These are phyloP conservation scores for Puccinia horiana DNA, from an alignment of 1,284 basidiomycete genomes.

Conservation along the genomic window DNA sequence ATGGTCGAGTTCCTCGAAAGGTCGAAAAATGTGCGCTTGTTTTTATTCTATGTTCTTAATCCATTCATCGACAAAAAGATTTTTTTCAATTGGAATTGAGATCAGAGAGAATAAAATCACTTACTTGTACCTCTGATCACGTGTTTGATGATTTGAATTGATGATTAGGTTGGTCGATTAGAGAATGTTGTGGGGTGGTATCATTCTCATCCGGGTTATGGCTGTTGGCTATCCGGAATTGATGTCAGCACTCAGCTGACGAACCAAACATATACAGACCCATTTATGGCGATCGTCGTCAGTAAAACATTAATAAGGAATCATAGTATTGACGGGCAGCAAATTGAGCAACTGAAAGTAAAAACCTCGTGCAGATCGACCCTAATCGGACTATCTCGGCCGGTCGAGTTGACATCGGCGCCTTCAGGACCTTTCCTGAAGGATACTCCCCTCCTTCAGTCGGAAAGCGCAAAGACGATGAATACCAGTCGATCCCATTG, in stretches of 20 bases:
- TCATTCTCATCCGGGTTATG: slow-evolving; percentile 95
- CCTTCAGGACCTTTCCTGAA: slow-evolving; percentile 93
- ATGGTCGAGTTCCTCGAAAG: slow-evolving; percentile 90
- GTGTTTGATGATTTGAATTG: not conserved
- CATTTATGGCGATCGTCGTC: slow-evolving; percentile 94
- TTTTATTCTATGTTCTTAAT: slow-evolving; percentile 51
- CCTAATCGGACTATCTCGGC: slow-evolving; percentile 97
- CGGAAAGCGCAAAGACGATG: not conserved
- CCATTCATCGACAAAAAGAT: not conserved
- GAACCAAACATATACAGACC: slow-evolving; percentile 92
- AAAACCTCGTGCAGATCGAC: slow-evolving; percentile 70
- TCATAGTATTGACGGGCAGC: slow-evolving; percentile 6
- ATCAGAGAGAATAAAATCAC: not conserved
- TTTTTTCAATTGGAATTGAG: not conserved
- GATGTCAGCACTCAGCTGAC: slow-evolving; percentile 93
- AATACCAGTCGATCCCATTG: slow-evolving; percentile 58
- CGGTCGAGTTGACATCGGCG: slow-evolving; percentile 96
- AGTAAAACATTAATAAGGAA: slow-evolving; percentile 57
- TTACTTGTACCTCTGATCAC: not conserved
- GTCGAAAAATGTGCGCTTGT: slow-evolving; percentile 68
- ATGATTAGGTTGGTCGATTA: slow-evolving; percentile 69
- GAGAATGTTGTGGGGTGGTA: slow-evolving; percentile 99
- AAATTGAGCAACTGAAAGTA: not conserved
- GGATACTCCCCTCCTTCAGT: slow-evolving; percentile 55
- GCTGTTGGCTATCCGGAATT: slow-evolving; percentile 95